A percentile compares a stretch with the other conserved stretches of the same genome.
Conservation (phyloP, 2,329 filamentous ascomycete genomes). For the Leptographium flavum region DNA sequence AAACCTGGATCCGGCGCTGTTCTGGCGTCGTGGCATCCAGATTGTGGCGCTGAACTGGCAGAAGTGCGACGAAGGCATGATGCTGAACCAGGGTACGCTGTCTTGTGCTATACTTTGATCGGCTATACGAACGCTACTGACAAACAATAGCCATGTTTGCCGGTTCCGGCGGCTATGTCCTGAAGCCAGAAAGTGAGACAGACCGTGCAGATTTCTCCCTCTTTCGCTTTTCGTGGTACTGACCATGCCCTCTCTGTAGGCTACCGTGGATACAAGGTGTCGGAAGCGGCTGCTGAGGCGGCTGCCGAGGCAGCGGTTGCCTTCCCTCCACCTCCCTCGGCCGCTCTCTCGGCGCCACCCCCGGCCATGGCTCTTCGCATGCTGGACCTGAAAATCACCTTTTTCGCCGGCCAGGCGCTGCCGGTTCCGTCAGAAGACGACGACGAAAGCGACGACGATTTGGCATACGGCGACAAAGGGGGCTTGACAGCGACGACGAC, state of each 20-base stretch:
- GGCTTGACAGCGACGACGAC: not conserved
- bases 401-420: slow-evolving; percentile 65
- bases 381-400: slow-evolving; percentile 56
- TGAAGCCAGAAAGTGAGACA: slow-evolving; percentile 61
- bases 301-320: not conserved
- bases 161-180: slow-evolving; percentile 67
- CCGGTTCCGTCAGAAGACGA: slow-evolving; percentile 38
- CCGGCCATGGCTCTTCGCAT: slow-evolving; percentile 21
- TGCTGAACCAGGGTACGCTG: slow-evolving; percentile 92
- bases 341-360: not conserved
- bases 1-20: slow-evolving; percentile 71
- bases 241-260: slow-evolving; percentile 9
- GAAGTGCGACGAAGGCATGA: slow-evolving; percentile 79
- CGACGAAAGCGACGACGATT: not conserved
- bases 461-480: not conserved
- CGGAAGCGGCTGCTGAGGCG: slow-evolving; percentile 5
- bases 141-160: slow-evolving; percentile 21
- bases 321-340: not conserved
- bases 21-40: slow-evolving; percentile 82
- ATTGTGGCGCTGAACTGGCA: slow-evolving; percentile 94
- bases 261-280: slow-evolving; percentile 22
- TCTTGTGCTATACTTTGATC: no score
- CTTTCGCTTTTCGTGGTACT: not conserved
- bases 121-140: no score
- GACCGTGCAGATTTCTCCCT: not conserved